Evolutionary conservation across 2,329 filamentous ascomycete genomes (phyloP).

Genomic region (Aspergillus tamarii): DNA sequence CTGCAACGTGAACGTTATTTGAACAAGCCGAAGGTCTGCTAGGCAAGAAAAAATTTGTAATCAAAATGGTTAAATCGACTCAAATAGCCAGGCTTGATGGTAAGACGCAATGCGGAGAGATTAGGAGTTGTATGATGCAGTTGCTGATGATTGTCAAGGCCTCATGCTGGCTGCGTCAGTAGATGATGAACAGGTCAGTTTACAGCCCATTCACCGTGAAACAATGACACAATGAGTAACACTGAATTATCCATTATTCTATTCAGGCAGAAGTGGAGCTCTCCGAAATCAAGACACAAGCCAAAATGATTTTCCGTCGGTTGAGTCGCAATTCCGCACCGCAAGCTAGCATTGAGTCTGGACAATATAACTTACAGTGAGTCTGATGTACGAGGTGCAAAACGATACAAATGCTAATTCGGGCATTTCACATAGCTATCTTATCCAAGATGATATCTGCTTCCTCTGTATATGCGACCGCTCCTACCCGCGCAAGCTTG

Average conservation of each 20-base stretch:
- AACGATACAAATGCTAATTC: background rate
- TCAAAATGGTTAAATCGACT: slow-evolving; percentile 80
- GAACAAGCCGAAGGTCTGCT: slow-evolving; percentile 5
- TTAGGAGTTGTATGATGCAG: slow-evolving; percentile 1
- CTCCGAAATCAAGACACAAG: slow-evolving; percentile 84
- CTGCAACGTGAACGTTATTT: slow-evolving; percentile 7
- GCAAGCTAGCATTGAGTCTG: slow-evolving; percentile 89
- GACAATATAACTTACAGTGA: slow-evolving; percentile 83
- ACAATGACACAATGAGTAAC: slow-evolving; percentile 6
- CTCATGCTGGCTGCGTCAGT: slow-evolving; percentile 93
- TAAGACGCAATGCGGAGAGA: slow-evolving; percentile 45
- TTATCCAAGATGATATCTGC: slow-evolving; percentile 79
- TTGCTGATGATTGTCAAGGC: slow-evolving; percentile 59
- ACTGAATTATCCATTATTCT: background rate
- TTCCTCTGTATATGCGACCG: slow-evolving; percentile 93
- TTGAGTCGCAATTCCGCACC: slow-evolving; percentile 86
- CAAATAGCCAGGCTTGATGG: slow-evolving; percentile 94
- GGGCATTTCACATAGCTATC: slow-evolving; percentile 62
- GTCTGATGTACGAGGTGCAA: slow-evolving; percentile 29
- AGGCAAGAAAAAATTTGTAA: background rate
- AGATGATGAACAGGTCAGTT: slow-evolving; percentile 76
- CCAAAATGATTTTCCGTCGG: slow-evolving; percentile 86
- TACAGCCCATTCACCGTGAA: slow-evolving; percentile 13
- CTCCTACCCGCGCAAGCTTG: slow-evolving; percentile 95
- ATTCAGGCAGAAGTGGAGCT: slow-evolving; percentile 71